These are phyloP conservation scores for Chenopodium album DNA, from an alignment of 148 eudicot genomes.

Conservation along the genomic window DNA sequence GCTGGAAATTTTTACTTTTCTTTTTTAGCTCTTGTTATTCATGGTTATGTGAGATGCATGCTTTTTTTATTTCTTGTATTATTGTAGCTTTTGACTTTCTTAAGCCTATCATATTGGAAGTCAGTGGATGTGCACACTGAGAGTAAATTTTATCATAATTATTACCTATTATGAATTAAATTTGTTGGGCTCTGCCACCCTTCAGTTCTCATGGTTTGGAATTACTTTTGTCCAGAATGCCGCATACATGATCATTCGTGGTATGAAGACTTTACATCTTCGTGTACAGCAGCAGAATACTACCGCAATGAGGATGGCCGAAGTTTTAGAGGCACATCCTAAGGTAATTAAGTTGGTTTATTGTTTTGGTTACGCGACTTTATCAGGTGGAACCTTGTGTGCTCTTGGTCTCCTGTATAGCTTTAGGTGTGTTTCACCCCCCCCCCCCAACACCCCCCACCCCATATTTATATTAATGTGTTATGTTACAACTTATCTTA, in stretches of 20 bases:
- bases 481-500: background rate
- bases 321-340: constrained; percentile 93
- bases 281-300: constrained; percentile 90
- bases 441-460: no score
- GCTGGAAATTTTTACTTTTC: background rate
- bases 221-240: constrained; percentile 58
- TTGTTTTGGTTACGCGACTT: background rate
- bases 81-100: background rate
- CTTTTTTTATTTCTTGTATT: background rate
- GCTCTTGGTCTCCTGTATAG: background rate
- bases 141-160: background rate
- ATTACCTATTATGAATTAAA: background rate
- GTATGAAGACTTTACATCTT: constrained; percentile 91
- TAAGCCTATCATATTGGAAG: background rate
- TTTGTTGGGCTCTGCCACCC: background rate
- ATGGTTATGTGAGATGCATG: background rate
- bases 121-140: background rate
- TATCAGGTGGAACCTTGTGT: background rate
- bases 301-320: constrained; percentile 89
- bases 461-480: background rate
- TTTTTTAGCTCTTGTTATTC: background rate
- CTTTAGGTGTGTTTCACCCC: background rate
- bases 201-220: background rate
- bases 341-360: constrained; percentile 49
- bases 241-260: constrained; percentile 72